Percentiles rank a stretch among this genome's conserved stretches.
These are phyloP conservation scores for Phialophora tarda DNA, from an alignment of 2,329 filamentous ascomycete species.

Conservation along the genomic window DNA sequence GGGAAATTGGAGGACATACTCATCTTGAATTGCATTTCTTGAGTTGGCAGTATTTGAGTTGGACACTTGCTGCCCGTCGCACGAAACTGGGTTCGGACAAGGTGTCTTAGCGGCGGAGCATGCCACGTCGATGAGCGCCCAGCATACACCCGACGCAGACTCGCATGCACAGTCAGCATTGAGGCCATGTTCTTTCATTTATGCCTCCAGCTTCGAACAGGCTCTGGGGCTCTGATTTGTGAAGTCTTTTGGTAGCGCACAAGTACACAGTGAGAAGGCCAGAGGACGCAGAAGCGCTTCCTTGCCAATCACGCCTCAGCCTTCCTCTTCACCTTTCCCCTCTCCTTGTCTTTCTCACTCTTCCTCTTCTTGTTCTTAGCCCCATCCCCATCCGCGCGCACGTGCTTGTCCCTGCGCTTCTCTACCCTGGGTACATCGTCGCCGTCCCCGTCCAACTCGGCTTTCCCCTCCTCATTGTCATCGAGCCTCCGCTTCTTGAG, in stretches of 20 bases:
- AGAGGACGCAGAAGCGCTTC: not conserved
- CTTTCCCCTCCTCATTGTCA: conserved; percentile 56
- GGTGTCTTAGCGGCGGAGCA: not conserved
- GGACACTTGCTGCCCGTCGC: not conserved
- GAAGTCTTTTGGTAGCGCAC: not conserved
- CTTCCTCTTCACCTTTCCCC: not conserved
- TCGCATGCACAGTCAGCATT: not conserved
- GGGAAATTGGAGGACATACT: not conserved
- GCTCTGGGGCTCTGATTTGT: not conserved
- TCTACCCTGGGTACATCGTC: not conserved
- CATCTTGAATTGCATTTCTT: not conserved
- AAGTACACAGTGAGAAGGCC: not conserved
- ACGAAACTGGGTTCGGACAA: not conserved
- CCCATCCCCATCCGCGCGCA: conserved; percentile 46
- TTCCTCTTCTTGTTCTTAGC: conserved; percentile 43
- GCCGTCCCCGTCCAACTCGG: conserved; percentile 38
- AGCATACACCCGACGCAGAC: no score
- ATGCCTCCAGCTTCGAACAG: not conserved
- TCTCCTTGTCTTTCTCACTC: conserved; percentile 15
- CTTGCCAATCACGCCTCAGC: not conserved
- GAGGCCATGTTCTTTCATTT: not conserved
- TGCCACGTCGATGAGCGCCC: not conserved
- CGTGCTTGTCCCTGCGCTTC: conserved; percentile 23
- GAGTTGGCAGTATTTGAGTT: not conserved
- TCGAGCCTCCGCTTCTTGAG: conserved; percentile 72